Evolutionary conservation across 148 eudicot genomes (phyloP), one percentile per base, ranked within the genome.

Genomic region (Amaranthus hypochondriacus): DNA sequence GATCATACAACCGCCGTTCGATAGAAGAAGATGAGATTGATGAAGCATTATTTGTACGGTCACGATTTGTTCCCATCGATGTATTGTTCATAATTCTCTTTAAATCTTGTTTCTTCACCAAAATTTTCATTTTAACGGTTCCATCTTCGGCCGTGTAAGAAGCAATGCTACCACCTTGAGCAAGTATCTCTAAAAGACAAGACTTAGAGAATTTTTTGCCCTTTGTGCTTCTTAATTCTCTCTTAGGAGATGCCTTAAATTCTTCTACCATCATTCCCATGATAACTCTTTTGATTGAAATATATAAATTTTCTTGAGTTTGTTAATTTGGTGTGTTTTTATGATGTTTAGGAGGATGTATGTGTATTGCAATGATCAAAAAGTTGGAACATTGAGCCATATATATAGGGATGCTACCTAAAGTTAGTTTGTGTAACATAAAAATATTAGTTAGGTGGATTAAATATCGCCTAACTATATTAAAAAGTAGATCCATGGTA

Each of bases 31-130:
- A 3, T 56, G 44, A 5, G 39, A 50, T 1, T 6, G 72, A 9
- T 46, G 75, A n/a, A 18, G 49, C 56, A 12, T 9, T 65, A 11
- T 7, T 56, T 5, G 70, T 44, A 39, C 57, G 70, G 42, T 70
- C 57, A 4, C 56, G 75, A 13, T 44, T 14, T 0, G 21, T 4
- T 0, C 53, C 63, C 21, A 0, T 28, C 0, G 39, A 28, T 28
- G 9, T 48, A 49, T 66, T 71, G 13, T 50, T 71, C 56, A 82
- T 80, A 48, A 90, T 80, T 65, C 84, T 82, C 75, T 88, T 80
- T 39, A 88, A 64, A 48, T 90, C 87, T 56, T 84, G 83, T 62
- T 82, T 85, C 62, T 75, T 84, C 67, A 90, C 85, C 68, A 82
- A 60, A 18, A 90, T 82, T 76, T 89, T 89, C 84, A 89, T 75